Percentiles rank a stretch among this genome's conserved stretches.
These are phyloP conservation scores for Beauveria pseudobassiana DNA, from an alignment of 2,329 filamentous ascomycete species.

Conservation along the genomic window DNA sequence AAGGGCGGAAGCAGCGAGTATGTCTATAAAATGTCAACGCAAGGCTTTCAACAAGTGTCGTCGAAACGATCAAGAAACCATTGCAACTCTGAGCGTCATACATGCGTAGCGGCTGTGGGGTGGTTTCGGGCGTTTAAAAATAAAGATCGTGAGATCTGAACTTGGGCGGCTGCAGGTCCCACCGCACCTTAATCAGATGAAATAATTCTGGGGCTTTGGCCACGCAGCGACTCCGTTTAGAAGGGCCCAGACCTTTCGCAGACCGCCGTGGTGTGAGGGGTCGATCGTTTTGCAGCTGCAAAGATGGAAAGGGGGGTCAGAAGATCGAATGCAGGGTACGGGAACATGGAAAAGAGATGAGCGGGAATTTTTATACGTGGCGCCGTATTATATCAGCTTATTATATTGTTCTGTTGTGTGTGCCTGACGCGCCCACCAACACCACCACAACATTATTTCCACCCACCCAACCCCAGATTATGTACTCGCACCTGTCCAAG, in stretches of 20 bases:
- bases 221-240: slow-evolving; percentile 8
- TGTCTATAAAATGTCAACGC: too few species aligned
- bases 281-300: neutral
- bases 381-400: neutral
- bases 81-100: neutral
- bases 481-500: neutral
- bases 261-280: slow-evolving; percentile 3
- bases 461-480: neutral
- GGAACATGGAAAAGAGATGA: neutral
- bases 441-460: neutral
- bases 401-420: neutral
- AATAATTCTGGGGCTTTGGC: slow-evolving; percentile 2
- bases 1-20: neutral
- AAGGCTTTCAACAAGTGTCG: too few species aligned
- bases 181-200: neutral
- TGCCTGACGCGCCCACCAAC: neutral
- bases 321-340: neutral
- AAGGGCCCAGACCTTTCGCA: slow-evolving; percentile 2
- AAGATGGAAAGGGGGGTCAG: neutral
- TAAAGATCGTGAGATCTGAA: slow-evolving; percentile 10
- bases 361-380: neutral
- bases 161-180: slow-evolving; percentile 6
- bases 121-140: neutral
- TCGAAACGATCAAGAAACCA: neutral
- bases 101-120: slow-evolving; percentile 3